Percentiles rank a stretch among this genome's conserved stretches.
Conservation (phyloP, 805 yeast species). For the Middelhovenomyces tepae region DNA sequence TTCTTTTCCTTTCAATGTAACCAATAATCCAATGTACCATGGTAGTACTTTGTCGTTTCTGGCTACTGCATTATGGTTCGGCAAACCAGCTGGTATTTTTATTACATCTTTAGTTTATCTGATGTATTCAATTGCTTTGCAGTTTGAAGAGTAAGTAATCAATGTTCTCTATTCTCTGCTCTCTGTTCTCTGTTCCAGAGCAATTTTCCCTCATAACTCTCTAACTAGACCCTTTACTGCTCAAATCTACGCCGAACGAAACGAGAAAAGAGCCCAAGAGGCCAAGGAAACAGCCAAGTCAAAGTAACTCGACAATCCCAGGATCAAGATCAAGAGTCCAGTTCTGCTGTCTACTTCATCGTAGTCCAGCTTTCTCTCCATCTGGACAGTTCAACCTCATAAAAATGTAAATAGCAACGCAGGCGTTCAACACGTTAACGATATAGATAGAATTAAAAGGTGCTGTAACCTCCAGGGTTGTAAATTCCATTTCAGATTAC, state of each 20-base stretch:
- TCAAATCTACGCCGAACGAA: constrained; percentile 72
- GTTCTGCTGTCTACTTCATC: too few species aligned
- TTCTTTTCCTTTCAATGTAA: constrained; percentile 85
- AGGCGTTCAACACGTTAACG: too few species aligned
- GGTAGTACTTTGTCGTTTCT: constrained; percentile 85
- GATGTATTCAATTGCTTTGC: constrained; percentile 77
- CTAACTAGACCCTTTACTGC: constrained; percentile 71
- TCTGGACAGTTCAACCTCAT: too few species aligned
- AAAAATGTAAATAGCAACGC: too few species aligned
- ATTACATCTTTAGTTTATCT: constrained; percentile 64
- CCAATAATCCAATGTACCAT: constrained; percentile 93
- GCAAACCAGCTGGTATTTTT: constrained; percentile 80
- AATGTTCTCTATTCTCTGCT: background rate
- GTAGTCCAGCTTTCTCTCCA: too few species aligned
- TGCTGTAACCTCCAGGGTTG: too few species aligned
- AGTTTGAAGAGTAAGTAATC: constrained; percentile 61
- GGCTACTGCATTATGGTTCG: constrained; percentile 83
- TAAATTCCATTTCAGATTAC: too few species aligned
- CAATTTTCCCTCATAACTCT: background rate
- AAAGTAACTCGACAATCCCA: too few species aligned
- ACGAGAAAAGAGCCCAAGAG: too few species aligned
- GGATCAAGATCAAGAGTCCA: too few species aligned
- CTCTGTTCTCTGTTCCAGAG: background rate
- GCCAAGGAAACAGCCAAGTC: too few species aligned
- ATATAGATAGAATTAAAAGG: too few species aligned